Conservation (phyloP, 768 basidiomycete genomes). For the Lactarius sp. region DNA sequence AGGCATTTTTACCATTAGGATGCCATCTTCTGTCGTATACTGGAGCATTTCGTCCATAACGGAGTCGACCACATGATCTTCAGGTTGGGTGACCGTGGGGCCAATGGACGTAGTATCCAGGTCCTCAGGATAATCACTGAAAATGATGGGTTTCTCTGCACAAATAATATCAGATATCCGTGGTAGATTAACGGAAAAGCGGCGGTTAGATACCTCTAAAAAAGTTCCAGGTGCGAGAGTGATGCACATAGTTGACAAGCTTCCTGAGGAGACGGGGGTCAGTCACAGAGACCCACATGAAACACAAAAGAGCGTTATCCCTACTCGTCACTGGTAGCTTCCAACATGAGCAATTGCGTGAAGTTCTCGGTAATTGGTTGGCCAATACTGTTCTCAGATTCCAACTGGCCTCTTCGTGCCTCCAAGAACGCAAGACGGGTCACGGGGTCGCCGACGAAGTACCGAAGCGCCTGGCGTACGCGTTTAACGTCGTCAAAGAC, state of each 20-base stretch:
- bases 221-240: constrained; percentile 49
- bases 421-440: constrained; percentile 38
- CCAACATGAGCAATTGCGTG: constrained; percentile 53
- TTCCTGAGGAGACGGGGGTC: constrained; percentile 29
- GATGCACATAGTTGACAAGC: constrained; percentile 39
- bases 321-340: constrained; percentile 44
- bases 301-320: constrained; percentile 2
- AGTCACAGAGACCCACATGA: background rate
- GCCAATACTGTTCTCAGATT: constrained; percentile 44
- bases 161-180: constrained; percentile 24
- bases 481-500: constrained; percentile 41
- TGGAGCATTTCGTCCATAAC: no score
- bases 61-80: no score
- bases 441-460: constrained; percentile 45
- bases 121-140: constrained; percentile 49
- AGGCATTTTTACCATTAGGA: constrained; percentile 42
- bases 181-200: constrained; percentile 32
- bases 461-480: constrained; percentile 44
- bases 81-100: constrained; percentile 39
- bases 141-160: constrained; percentile 31
- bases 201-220: constrained; percentile 41
- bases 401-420: constrained; percentile 37
- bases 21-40: no score
- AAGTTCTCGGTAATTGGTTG: constrained; percentile 49
- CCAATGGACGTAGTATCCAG: constrained; percentile 55